Evolutionary conservation across 306 rosid genomes (phyloP).

Genomic region (Cucurbita argyrosperma): DNA sequence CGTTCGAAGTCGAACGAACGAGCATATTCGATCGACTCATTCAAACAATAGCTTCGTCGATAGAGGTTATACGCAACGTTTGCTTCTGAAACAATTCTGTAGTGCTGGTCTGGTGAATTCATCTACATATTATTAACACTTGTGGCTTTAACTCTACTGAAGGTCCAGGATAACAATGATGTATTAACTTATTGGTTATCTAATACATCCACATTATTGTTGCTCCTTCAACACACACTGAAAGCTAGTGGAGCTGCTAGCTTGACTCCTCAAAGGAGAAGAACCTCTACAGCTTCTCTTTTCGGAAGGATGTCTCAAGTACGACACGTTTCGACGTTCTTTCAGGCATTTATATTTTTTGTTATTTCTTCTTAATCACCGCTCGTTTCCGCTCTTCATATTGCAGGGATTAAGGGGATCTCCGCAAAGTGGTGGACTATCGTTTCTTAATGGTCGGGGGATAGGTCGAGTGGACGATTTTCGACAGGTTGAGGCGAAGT

Average conservation of each 20-base stretch:
- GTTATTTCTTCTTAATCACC: slow-evolving; percentile 10
- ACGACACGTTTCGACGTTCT: slow-evolving; percentile 7
- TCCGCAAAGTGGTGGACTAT: slow-evolving; percentile 84
- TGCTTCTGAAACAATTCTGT: slow-evolving; percentile 6
- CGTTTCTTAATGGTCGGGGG: slow-evolving; percentile 81
- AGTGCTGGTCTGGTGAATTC: slow-evolving; percentile 3
- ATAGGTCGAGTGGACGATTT: slow-evolving; percentile 84
- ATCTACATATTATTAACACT: slow-evolving; percentile 13
- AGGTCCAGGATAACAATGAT: slow-evolving; percentile 88
- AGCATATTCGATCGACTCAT: slow-evolving; percentile 84
- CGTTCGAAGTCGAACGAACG: slow-evolving; percentile 98
- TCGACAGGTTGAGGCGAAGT: slow-evolving; percentile 98
- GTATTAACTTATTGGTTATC: slow-evolving; percentile 88
- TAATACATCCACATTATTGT: slow-evolving; percentile 83
- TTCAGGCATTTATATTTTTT: not conserved
- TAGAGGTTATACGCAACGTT: slow-evolving; percentile 46
- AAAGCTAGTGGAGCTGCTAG: slow-evolving; percentile 99
- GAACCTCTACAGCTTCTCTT: slow-evolving; percentile 78
- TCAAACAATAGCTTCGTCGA: slow-evolving; percentile 92
- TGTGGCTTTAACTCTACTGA: slow-evolving; percentile 18
- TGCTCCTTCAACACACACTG: slow-evolving; percentile 96
- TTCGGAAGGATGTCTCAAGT: slow-evolving; percentile 99
- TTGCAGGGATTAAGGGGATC: slow-evolving; percentile 80
- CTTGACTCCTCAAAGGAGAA: slow-evolving; percentile 97
- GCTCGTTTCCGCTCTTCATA: slow-evolving; percentile 12